These are phyloP conservation scores for Aspergillus clavatus DNA, from an alignment of 2,329 filamentous ascomycete species.

Conservation along the genomic window DNA sequence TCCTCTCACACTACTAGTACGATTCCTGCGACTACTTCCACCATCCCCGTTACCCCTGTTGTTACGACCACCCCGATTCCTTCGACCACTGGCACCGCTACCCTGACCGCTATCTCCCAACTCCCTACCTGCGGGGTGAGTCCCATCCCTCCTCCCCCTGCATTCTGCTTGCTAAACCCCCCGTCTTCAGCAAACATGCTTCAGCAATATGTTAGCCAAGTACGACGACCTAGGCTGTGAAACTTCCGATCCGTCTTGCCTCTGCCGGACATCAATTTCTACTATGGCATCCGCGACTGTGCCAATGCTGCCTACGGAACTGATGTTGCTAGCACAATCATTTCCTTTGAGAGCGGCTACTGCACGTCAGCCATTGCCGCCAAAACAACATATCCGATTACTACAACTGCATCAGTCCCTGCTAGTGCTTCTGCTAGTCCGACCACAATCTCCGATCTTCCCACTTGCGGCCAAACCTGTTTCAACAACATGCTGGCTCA, in stretches of 20 bases:
- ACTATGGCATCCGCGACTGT: slow-evolving; percentile 4
- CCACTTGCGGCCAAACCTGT: not conserved
- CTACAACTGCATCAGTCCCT: not conserved
- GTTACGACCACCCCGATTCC: not conserved
- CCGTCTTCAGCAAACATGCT: not conserved
- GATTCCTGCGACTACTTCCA: not conserved
- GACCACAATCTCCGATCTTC: not conserved
- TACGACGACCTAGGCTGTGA: slow-evolving; percentile 1
- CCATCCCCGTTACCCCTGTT: not conserved
- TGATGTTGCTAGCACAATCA: not conserved
- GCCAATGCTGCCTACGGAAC: slow-evolving; percentile 1
- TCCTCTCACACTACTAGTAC: too few relatives aligned
- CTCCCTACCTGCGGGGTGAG: slow-evolving; percentile 2
- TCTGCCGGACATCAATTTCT: slow-evolving; percentile 2
- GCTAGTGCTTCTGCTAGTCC: not conserved
- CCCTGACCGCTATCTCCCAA: slow-evolving; percentile 1
- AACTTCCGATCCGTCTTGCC: slow-evolving; percentile 1
- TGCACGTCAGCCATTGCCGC: not conserved
- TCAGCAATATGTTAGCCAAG: not conserved
- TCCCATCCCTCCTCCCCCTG: not conserved
- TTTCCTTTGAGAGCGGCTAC: not conserved
- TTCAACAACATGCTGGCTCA: slow-evolving; percentile 1
- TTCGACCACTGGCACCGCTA: slow-evolving; percentile 2
- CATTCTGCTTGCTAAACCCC: not conserved
- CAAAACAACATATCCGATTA: not conserved